Conservation (phyloP, 306 rosid genomes). For the Corylus americana region DNA sequence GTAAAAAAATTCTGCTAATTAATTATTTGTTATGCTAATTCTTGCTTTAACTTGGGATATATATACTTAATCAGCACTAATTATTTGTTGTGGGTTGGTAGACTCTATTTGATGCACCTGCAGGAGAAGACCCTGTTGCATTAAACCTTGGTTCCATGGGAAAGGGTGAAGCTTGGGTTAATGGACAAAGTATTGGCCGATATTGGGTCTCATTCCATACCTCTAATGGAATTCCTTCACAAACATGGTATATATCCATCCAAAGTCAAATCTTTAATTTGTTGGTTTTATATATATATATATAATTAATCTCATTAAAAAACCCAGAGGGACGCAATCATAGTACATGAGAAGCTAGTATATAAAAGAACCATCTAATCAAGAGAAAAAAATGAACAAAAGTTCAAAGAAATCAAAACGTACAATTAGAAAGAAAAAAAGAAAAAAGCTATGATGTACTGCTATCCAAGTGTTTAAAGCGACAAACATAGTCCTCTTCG, state of each 20-base stretch:
- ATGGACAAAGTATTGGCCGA: conserved; percentile 54
- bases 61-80: not conserved
- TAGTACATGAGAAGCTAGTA: too few relatives aligned
- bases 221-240: conserved; percentile 48
- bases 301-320: too few relatives aligned
- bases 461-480: too few relatives aligned
- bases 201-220: conserved; percentile 56
- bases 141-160: conserved; percentile 57
- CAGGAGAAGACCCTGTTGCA: conserved; percentile 47
- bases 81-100: not conserved
- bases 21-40: not conserved
- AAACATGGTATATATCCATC: conserved; percentile 40
- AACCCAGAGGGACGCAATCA: too few relatives aligned
- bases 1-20: conserved; percentile 17
- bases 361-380: too few relatives aligned
- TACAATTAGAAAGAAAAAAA: too few relatives aligned
- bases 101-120: conserved; percentile 48
- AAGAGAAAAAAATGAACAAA: too few relatives aligned
- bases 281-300: too few relatives aligned
- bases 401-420: too few relatives aligned
- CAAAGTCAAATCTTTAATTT: too few relatives aligned
- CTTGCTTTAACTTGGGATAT: not conserved
- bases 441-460: too few relatives aligned
- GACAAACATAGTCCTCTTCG: too few relatives aligned
- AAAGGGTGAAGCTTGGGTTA: conserved; percentile 59